Percentiles rank a stretch among this genome's conserved stretches.
These are phyloP conservation scores for Murraya paniculata DNA, from an alignment of 345 rosid species.

Conservation along the genomic window DNA sequence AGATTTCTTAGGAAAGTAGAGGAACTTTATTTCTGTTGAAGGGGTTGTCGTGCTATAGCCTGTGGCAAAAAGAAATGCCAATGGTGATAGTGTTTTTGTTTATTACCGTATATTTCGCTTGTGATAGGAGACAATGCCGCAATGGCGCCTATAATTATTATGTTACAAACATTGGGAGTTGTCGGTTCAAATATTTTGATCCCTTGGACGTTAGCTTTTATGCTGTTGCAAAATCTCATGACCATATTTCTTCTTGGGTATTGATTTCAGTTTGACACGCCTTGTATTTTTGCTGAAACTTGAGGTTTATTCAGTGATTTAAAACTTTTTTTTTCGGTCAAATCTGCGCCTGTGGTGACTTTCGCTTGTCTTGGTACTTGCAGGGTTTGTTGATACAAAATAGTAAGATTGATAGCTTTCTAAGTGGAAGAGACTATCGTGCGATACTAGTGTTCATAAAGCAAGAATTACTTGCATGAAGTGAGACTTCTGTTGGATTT, in stretches of 20 bases:
- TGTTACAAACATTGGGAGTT: conserved; percentile 23
- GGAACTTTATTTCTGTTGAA: background rate
- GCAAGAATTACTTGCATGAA: conserved; percentile 69
- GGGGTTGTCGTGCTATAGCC: background rate
- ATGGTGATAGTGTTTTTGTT: no score
- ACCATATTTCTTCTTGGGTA: conserved; percentile 50
- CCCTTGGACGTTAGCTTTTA: conserved; percentile 27
- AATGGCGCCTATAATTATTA: conserved; percentile 39
- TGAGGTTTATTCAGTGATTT: background rate
- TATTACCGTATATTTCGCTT: background rate
- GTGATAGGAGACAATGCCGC: conserved; percentile 38
- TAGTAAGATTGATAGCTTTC: conserved; percentile 21
- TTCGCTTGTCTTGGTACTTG: background rate
- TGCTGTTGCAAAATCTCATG: conserved; percentile 24
- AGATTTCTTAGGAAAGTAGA: background rate
- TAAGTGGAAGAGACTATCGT: conserved; percentile 15
- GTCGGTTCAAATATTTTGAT: conserved; percentile 48
- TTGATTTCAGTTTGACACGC: background rate
- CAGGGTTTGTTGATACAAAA: conserved; percentile 41
- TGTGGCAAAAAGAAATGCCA: no score
- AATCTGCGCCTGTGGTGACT: background rate
- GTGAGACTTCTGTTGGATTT: conserved; percentile 24
- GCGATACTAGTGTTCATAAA: conserved; percentile 35
- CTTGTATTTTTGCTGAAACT: background rate
- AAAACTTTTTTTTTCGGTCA: no score